These are phyloP conservation scores for Ilex aquifolium DNA, from an alignment of 257 asterid species.

Conservation along the genomic window DNA sequence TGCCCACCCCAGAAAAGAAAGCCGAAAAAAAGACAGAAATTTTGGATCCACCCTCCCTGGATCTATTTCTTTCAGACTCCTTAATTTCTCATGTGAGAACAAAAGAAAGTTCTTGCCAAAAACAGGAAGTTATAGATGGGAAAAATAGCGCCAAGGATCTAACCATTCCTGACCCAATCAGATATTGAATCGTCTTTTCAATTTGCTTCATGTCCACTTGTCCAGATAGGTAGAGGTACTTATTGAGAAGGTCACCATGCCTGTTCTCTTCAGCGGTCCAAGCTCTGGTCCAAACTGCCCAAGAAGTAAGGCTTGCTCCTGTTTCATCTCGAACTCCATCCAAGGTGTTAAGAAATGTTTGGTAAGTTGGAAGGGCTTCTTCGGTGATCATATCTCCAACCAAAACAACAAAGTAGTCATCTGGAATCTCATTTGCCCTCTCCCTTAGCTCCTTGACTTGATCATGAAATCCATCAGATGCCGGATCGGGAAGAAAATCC, in stretches of 20 bases:
- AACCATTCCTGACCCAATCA: constrained; percentile 13
- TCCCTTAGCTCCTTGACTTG: constrained; percentile 4
- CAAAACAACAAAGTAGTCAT: constrained; percentile 13
- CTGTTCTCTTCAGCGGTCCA: constrained; percentile 21
- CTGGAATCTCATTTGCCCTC: constrained; percentile 16
- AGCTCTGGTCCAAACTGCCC: constrained; percentile 18
- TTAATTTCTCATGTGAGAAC: too few species aligned
- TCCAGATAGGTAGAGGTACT: constrained; percentile 13
- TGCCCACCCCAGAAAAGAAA: too few species aligned
- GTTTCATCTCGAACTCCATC: constrained; percentile 10
- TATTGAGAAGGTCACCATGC: constrained; percentile 16
- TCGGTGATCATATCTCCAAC: constrained; percentile 8
- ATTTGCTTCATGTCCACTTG: constrained; percentile 13
- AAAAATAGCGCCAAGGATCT: background rate
- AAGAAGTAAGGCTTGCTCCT: constrained; percentile 8
- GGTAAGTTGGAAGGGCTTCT: constrained; percentile 9
- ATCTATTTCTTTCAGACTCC: too few species aligned
- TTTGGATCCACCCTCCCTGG: too few species aligned
- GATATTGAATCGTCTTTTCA: constrained; percentile 9
- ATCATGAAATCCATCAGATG: constrained; percentile 17
- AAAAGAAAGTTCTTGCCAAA: background rate
- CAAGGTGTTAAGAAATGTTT: constrained; percentile 10
- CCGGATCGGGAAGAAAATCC: constrained; percentile 19
- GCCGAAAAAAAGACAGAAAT: too few species aligned
- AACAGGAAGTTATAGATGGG: background rate